phyloP scores from a whole-genome alignment of 768 basidiomycete species.

The Ramaria sp. region DNA sequence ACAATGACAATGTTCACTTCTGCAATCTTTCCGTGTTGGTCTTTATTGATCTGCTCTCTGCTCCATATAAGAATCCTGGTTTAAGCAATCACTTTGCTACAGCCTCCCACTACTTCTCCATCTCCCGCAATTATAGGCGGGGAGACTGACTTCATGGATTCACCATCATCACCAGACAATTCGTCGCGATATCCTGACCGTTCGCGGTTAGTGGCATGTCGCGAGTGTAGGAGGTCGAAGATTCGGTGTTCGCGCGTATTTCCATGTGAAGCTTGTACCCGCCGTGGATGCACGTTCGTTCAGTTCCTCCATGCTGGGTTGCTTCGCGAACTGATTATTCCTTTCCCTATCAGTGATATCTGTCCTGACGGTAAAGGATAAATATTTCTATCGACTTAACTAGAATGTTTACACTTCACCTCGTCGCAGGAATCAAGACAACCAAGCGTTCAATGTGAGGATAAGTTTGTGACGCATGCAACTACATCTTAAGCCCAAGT shows the following conservation, averaged over 20 bases:
- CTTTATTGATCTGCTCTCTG: too few relatives aligned
- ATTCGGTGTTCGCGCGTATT: background rate
- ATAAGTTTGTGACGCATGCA: background rate
- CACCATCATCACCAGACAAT: background rate
- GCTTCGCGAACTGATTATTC: background rate
- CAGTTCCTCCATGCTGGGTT: background rate
- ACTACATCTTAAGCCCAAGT: background rate
- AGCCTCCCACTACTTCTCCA: background rate
- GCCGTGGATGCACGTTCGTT: constrained; percentile 3
- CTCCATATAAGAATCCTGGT: too few relatives aligned
- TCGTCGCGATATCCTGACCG: background rate
- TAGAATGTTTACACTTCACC: background rate
- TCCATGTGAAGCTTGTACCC: background rate
- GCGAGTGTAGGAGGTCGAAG: constrained; percentile 5
- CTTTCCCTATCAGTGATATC: background rate
- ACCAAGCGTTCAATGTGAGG: constrained; percentile 1
- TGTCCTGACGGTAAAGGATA: constrained; percentile 1
- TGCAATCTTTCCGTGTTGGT: too few relatives aligned
- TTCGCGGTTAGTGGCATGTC: background rate
- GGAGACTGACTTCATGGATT: background rate
- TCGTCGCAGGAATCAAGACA: background rate
- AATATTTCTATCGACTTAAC: background rate
- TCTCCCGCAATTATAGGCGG: background rate
- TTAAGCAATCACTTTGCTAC: background rate
- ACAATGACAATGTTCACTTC: too few relatives aligned